phyloP scores from a whole-genome alignment of 257 asterid genomes.

The Leonotis leonurus region DNA sequence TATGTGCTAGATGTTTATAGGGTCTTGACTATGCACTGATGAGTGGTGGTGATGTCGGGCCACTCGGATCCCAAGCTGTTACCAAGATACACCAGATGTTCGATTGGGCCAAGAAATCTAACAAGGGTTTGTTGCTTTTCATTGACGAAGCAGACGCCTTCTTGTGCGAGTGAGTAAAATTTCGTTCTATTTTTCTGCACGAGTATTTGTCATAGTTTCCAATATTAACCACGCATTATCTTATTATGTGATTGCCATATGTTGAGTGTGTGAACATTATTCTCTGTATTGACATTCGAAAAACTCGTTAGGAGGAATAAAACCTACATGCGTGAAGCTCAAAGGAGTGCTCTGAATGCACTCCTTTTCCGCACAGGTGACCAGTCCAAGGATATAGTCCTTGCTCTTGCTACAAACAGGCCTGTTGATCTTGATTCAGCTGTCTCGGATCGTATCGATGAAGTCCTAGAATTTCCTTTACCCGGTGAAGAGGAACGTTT shows the following conservation, averaged over 20 bases:
- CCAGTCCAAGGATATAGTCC: conserved; percentile 92
- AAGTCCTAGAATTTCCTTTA: conserved; percentile 85
- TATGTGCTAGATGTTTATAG: conserved; percentile 25
- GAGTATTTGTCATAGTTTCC: background rate
- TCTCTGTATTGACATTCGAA: background rate
- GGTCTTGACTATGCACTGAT: conserved; percentile 97
- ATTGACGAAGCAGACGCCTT: conserved; percentile 98
- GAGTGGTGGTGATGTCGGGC: conserved; percentile 99
- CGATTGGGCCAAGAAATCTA: conserved; percentile 92
- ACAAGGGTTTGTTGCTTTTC: conserved; percentile 81
- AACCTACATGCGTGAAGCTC: conserved; percentile 98
- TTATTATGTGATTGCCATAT: too few species aligned
- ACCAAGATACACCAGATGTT: conserved; percentile 94
- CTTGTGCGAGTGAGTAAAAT: conserved; percentile 85
- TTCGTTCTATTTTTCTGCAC: background rate
- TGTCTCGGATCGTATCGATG: conserved; percentile 89
- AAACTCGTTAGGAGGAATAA: conserved; percentile 59
- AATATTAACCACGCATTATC: too few species aligned
- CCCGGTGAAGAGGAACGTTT: conserved; percentile 89
- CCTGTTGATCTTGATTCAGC: conserved; percentile 98
- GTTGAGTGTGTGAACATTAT: too few species aligned
- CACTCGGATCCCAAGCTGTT: conserved; percentile 91
- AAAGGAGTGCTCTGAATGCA: conserved; percentile 95
- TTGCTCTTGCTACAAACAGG: conserved; percentile 91
- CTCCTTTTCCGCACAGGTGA: conserved; percentile 90